These are phyloP conservation scores for Immersiella caudata DNA, from an alignment of 495 filamentous ascomycete species.

Conservation along the genomic window DNA sequence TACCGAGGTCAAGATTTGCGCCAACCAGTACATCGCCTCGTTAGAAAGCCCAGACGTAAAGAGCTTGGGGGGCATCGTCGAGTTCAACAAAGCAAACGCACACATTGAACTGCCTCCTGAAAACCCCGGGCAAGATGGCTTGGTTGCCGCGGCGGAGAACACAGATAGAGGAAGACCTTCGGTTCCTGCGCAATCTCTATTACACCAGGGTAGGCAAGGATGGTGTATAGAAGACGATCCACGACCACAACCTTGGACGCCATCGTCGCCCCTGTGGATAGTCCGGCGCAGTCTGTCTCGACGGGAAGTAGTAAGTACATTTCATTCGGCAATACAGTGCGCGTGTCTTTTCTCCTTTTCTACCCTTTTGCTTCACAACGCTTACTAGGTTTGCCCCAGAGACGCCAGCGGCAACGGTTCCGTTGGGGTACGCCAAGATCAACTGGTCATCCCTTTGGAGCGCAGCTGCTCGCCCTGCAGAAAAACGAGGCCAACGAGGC, in stretches of 20 bases:
- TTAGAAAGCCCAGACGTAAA: background rate
- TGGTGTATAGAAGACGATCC: background rate
- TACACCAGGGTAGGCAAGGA: background rate
- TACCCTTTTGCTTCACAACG: too few species aligned
- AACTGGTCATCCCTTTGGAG: background rate
- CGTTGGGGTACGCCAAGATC: background rate
- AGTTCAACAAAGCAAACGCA: constrained; percentile 3
- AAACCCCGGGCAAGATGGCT: background rate
- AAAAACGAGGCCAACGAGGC: background rate
- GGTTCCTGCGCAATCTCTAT: background rate
- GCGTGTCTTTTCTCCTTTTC: too few species aligned
- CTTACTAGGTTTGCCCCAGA: too few species aligned
- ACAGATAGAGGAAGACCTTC: background rate
- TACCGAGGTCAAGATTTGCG: constrained; percentile 8
- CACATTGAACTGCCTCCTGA: background rate
- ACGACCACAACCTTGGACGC: background rate
- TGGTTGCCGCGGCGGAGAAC: constrained; percentile 2
- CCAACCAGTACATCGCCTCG: background rate
- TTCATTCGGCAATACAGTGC: too few species aligned
- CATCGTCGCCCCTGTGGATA: too few species aligned
- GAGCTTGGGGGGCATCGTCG: constrained; percentile 1
- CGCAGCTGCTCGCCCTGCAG: too few species aligned
- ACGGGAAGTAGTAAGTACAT: too few species aligned
- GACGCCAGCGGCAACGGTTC: too few species aligned
- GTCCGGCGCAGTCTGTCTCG: too few species aligned